Base-by-base conservation (phyloP, 2,329 filamentous ascomycete species). In the Exophiala sp. region DNA sequence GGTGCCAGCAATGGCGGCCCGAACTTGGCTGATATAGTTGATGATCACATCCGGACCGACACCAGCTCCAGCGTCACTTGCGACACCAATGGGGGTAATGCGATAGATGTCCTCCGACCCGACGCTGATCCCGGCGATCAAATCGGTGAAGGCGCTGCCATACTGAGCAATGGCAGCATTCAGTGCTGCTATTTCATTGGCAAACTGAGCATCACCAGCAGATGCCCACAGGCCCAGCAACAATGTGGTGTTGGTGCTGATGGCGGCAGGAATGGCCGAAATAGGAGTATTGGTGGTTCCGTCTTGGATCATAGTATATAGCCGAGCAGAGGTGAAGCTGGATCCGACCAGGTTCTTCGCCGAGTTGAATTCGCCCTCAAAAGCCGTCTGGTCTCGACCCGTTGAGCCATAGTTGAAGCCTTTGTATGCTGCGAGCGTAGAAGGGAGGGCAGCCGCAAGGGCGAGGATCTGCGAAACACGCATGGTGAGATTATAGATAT, bases 51-150 rank as follows among this genome's bases (percentile, higher is more conserved):
- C 70, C 3, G 88, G 84, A 42, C 76, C 68, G 34, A 77, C 73
- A 57, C 88, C 88, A 30, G 77, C 66, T 49, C 81, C 79, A 30
- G 81, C 79, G 1, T 79, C 69, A 63, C 81, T 80, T 46, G 73
- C 68, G 53, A 83, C 78, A 48, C 86, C 87, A 8, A 76, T 83
- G n/a, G 79, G 77, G 0, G 86, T 86, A 68, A 77, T 79, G 63
- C 87, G 84, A 76, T 93, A 93, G 37, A 93, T 77, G 66, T 95
- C 89, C 75, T 95, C 89, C 58, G 79, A 86, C 55, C 89, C 89
- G 46, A 95, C 81, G 0, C 87, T 90, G 69, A 95, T 91, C 66
- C 87, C 89, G 49, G 81, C 83, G 37, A 95, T 81, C 14, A 85
- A 72, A 48, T 75, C 72, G 32, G 77, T 76, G 61, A 94, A 81